Conservation (phyloP, 179 eudicot species). For the Silene noctiflora region DNA sequence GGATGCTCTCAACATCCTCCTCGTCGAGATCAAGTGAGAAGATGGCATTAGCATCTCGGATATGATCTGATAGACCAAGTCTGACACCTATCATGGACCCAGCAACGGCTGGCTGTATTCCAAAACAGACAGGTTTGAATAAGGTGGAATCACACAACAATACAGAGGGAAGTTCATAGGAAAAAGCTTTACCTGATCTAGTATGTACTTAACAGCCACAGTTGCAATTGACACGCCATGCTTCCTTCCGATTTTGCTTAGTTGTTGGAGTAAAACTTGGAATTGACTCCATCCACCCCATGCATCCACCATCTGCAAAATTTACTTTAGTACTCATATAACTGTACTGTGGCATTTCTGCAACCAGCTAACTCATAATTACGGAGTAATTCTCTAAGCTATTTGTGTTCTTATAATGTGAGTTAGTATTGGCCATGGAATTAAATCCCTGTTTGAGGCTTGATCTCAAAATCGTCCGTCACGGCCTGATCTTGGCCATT, state of each 20-base stretch:
- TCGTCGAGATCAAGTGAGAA: constrained; percentile 77
- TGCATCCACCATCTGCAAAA: constrained; percentile 92
- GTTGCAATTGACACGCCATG: constrained; percentile 89
- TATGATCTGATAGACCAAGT: constrained; percentile 85
- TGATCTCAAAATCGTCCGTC: no score
- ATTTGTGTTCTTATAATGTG: neutral
- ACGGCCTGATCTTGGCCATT: no score
- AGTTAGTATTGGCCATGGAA: no score
- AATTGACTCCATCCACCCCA: constrained; percentile 99
- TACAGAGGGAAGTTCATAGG: neutral
- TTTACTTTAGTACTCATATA: neutral
- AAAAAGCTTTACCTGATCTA: constrained; percentile 59
- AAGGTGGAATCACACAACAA: neutral
- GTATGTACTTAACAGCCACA: constrained; percentile 75
- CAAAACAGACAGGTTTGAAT: neutral
- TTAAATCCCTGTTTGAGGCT: no score
- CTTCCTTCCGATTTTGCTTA: constrained; percentile 62
- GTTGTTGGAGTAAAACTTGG: constrained; percentile 69
- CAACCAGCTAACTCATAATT: neutral
- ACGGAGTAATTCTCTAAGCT: neutral
- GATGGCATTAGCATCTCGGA: constrained; percentile 56
- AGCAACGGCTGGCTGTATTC: constrained; percentile 77
- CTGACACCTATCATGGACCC: constrained; percentile 97
- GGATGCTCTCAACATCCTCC: constrained; percentile 63
- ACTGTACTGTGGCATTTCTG: neutral